A percentile compares a stretch with the other conserved stretches of the same genome.
Evolutionary conservation across 768 basidiomycete species (phyloP).

Genomic region (Tulasnella sp.): DNA sequence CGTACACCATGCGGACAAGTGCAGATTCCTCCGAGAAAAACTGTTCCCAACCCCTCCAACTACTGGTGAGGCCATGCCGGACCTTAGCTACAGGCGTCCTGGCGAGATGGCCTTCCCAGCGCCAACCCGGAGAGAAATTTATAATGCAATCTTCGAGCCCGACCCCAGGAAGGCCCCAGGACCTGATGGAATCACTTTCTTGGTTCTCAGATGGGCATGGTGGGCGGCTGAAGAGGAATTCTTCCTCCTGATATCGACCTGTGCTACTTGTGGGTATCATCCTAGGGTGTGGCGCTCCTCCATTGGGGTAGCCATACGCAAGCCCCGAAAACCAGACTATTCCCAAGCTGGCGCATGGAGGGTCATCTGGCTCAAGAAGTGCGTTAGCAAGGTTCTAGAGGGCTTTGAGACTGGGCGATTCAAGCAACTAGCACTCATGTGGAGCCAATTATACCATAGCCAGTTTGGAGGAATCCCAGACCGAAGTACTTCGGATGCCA

Average conservation of each 20-base stretch:
- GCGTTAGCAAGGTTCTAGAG: no score
- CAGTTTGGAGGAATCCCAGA: no score
- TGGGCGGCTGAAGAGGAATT: neutral
- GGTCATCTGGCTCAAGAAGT: no score
- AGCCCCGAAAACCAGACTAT: no score
- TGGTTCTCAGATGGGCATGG: conserved; percentile 1
- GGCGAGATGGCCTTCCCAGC: neutral
- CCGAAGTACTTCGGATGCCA: no score
- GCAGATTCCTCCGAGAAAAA: neutral
- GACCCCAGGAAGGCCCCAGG: neutral
- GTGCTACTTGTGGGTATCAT: no score
- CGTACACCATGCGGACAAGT: neutral
- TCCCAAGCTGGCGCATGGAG: no score
- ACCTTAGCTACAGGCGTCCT: neutral
- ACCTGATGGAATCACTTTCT: neutral
- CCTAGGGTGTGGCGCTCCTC: no score
- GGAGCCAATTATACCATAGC: no score
- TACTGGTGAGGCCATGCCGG: neutral
- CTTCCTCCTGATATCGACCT: neutral
- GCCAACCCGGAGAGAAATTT: neutral
- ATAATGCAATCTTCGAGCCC: neutral
- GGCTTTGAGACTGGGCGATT: no score
- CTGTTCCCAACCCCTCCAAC: neutral
- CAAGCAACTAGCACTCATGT: no score
- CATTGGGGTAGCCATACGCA: no score